phyloP scores from a whole-genome alignment of 2,329 filamentous ascomycete genomes.

The Fusarium hostae region DNA sequence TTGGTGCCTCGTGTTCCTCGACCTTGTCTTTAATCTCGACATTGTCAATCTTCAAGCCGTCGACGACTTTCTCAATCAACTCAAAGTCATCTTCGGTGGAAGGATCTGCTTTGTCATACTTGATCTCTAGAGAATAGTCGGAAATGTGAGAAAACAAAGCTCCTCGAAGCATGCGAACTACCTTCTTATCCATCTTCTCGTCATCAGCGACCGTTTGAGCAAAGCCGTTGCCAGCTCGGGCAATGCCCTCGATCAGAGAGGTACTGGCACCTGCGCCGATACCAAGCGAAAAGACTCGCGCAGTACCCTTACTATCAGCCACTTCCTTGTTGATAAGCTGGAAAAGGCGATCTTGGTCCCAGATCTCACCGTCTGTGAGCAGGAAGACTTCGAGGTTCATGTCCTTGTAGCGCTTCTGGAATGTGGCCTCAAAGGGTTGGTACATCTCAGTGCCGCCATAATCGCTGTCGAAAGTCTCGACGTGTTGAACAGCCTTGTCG shows the following conservation, averaged over 20 bases:
- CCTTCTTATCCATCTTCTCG: constrained; percentile 75
- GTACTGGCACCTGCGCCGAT: constrained; percentile 64
- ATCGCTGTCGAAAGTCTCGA: constrained; percentile 56
- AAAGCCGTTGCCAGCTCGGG: constrained; percentile 66
- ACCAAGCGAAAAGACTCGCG: constrained; percentile 66
- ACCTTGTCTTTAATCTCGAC: neutral
- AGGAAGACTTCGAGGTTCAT: constrained; percentile 65
- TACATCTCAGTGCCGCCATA: constrained; percentile 67
- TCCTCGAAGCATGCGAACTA: constrained; percentile 79
- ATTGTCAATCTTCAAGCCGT: constrained; percentile 56
- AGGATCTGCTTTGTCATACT: constrained; percentile 56
- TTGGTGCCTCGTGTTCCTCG: constrained; percentile 25
- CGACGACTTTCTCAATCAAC: constrained; percentile 67
- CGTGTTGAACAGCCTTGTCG: constrained; percentile 55
- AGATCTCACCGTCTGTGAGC: constrained; percentile 67
- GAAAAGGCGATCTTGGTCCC: constrained; percentile 58
- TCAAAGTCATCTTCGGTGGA: constrained; percentile 66
- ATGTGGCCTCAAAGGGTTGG: constrained; percentile 55
- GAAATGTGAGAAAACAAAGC: constrained; percentile 73
- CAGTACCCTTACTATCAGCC: constrained; percentile 52
- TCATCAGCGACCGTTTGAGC: constrained; percentile 69
- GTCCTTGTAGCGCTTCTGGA: constrained; percentile 56
- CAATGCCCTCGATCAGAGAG: constrained; percentile 64
- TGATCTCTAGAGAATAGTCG: constrained; percentile 72
- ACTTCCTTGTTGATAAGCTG: constrained; percentile 57